Conservation (phyloP, 805 yeast species). For the Clavispora fructus region DNA sequence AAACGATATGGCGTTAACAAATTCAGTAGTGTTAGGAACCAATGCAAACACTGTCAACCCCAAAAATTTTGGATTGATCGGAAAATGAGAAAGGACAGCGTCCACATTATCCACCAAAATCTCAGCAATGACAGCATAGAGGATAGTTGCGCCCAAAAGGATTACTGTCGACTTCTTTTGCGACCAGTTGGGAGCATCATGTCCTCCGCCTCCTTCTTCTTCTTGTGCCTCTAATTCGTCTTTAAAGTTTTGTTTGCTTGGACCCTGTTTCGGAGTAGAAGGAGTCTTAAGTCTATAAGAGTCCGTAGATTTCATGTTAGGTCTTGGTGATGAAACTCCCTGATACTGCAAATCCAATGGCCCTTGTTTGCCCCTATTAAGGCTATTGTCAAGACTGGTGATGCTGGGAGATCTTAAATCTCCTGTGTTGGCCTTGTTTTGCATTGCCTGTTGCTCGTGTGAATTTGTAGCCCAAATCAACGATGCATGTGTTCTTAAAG, state of each 20-base stretch:
- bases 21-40: constrained; percentile 96
- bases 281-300: background rate
- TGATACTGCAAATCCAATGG: background rate
- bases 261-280: background rate
- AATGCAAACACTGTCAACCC: constrained; percentile 94
- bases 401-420: constrained; percentile 33
- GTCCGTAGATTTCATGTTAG: background rate
- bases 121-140: constrained; percentile 92
- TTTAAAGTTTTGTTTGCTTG: background rate
- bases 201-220: constrained; percentile 55
- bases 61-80: constrained; percentile 85
- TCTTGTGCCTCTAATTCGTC: constrained; percentile 13
- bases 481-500: constrained; percentile 93
- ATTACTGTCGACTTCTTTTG: constrained; percentile 77
- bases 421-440: constrained; percentile 19
- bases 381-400: constrained; percentile 21
- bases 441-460: constrained; percentile 24
- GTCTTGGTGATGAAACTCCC: background rate
- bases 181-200: constrained; percentile 98
- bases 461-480: constrained; percentile 76
- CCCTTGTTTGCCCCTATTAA: background rate
- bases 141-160: constrained; percentile 72
- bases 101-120: constrained; percentile 91
- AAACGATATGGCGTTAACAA: constrained; percentile 92
- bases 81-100: constrained; percentile 67